Conservation (phyloP, 1,139 yeast species). For the Suhomyces chickasaworum region DNA sequence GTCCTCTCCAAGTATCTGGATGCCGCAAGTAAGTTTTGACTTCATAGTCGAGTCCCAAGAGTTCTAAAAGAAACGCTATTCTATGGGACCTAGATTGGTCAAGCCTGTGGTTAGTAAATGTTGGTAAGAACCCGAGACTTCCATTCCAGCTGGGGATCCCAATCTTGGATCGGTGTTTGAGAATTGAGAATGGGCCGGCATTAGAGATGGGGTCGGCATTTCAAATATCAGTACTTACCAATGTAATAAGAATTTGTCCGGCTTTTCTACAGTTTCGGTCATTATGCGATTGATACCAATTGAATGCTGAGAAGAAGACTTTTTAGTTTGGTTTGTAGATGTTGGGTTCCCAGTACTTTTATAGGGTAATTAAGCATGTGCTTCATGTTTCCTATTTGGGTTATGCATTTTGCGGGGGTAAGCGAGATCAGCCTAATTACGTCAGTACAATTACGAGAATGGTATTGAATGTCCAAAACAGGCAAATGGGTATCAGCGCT, state of each 20-base stretch:
- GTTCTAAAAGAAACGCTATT: constrained; percentile 57
- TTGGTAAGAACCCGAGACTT: neutral
- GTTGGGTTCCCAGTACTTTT: neutral
- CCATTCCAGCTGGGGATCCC: neutral
- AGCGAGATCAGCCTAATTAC: neutral
- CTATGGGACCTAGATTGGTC: constrained; percentile 57
- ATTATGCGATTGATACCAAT: neutral
- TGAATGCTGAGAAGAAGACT: neutral
- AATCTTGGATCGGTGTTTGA: too few species aligned
- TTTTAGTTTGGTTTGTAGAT: too few species aligned
- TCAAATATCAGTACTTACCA: constrained; percentile 32
- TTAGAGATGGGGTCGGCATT: too few species aligned
- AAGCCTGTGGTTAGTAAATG: constrained; percentile 34
- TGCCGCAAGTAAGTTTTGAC: constrained; percentile 52
- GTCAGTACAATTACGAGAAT: neutral
- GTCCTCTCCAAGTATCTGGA: constrained; percentile 45
- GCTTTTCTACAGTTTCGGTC: constrained; percentile 1
- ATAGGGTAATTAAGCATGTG: neutral
- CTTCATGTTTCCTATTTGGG: constrained; percentile 6
- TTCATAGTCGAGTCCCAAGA: constrained; percentile 53
- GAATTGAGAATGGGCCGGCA: too few species aligned
- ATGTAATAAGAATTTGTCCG: constrained; percentile 32
- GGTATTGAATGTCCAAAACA: neutral
- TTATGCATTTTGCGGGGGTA: constrained; percentile 5
- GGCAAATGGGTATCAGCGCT: neutral